A percentile compares a stretch with the other conserved stretches of the same genome.
These are phyloP conservation scores for Strigomonas galati DNA, from an alignment of 208 protist genomes.

Conservation along the genomic window DNA sequence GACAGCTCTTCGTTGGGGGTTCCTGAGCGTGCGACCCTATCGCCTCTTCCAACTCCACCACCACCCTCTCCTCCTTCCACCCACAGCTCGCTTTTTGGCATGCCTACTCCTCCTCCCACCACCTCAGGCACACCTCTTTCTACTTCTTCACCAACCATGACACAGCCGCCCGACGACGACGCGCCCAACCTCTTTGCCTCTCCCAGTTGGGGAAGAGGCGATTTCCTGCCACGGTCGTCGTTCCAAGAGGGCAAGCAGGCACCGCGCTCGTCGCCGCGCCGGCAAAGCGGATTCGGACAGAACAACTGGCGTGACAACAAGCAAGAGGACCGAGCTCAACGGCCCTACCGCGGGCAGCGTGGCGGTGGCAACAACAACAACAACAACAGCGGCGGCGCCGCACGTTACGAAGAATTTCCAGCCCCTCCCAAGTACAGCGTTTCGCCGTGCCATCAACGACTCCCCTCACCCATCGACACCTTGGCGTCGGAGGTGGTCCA, in stretches of 20 bases:
- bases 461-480: background rate
- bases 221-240: background rate
- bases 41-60: no score
- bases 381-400: no score
- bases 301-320: no score
- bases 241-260: background rate
- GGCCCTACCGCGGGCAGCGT: no score
- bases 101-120: no score
- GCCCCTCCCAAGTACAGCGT: background rate
- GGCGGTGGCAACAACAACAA: no score
- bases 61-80: background rate
- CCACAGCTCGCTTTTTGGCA: background rate
- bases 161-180: background rate
- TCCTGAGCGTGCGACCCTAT: no score
- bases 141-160: no score
- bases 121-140: no score
- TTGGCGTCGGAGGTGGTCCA: background rate
- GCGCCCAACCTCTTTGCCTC: background rate
- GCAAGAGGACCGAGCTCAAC: no score
- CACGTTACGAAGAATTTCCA: no score
- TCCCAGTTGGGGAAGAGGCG: background rate
- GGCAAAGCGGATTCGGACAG: background rate
- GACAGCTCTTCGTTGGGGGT: background rate
- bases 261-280: no score
- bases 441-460: background rate